Evolutionary conservation across 495 filamentous ascomycete genomes (phyloP), one percentile per base, ranked within the genome.

Genomic region (Talaromyces trachyspermus): DNA sequence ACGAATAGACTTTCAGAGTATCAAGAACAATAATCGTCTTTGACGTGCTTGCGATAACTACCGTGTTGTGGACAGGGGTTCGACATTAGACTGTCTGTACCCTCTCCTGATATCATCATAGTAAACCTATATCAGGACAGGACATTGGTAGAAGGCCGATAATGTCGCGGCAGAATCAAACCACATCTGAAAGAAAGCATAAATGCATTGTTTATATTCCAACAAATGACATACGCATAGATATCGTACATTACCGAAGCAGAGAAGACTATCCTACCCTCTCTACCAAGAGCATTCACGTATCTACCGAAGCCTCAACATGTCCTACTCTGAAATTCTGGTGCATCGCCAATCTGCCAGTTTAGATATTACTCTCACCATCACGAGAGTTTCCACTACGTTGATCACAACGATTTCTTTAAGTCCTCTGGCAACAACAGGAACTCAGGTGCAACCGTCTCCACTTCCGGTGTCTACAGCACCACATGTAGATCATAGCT

Each of bases 361-460:
- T 30, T 18, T 43, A 24, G 41, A 43, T 43, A 30, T 43, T n/a
- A 30, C 41, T 19, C 11, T 43, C 6, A 12, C 41, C n/a, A 43
- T 43, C 23, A 43, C 41, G 25, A 43, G 26, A 30, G 25, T 43
- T 29, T 43, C 41, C 24, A 43, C 41, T 30, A 43, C 41, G 4
- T 19, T 43, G 12, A 30, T 43, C 15, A 27, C 41, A 29, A 30
- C 26, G 8, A 43, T 43, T n/a, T 24, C 19, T 40, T 4, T 40
- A 40, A 24, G n/a, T n/a, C 26, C 41, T 12, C 8, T 30, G 25
- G 41, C 41, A 27, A 30, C 41, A 19, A 43, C 40, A 4, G 25
- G 10, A 43, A 43, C 23, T 19, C 41, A 43, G 24, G 41, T 43
- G 8, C 41, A 43, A 43, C 41, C 37, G 37, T 43, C 40, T 43